Base-by-base conservation (phyloP, 495 filamentous ascomycete genomes). In the Neurospora sp. region DNA sequence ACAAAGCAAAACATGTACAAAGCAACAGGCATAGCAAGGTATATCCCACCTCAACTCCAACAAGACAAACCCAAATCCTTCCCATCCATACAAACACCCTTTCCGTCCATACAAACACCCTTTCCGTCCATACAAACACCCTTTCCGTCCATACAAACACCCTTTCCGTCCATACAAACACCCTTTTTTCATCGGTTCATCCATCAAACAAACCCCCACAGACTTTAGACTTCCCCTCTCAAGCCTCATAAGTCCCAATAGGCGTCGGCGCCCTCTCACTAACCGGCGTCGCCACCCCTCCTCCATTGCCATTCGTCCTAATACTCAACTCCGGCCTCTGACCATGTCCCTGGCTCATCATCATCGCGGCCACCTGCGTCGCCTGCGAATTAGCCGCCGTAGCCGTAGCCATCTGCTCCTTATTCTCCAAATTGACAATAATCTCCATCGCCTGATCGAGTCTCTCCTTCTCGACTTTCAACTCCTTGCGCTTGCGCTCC, bases 381-480 rank as follows among this genome's bases (percentile, higher is more conserved):
- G 54, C 54, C 54, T 66, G 54, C 7, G 14, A 66, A 66, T 66
- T 66, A 35, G 12, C 31, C 27, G 54, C 54, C 2, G 54, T 37
- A 35, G 54, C 54, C 1, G 54, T 18, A 35, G 54, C 54, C 54
- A 27, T 27, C 2, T 66, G 27, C 54, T 66, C 3, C 27, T 18
- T 69, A 23, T 66, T 74, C 73, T 83, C 77, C 1, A 83, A 72
- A 14, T 77, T 73, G 69, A 78, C 80, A 41, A 86, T 86, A 38
- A 82, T 83, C 2, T 76, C 75, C 79, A 85, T 83, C 0, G 84
- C 83, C 14, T 80, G 73, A 20, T 78, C 72, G n/a, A 86, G 76
- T 71, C 80, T 83, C 4, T 80, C 78, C 75, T 77, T 79, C 73
- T 86, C 84, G 9, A 69, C 74, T 20, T 77, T 78, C 20, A 86